Base-by-base conservation (phyloP, 75 land plant species). In the Pinus tabuliformis region DNA sequence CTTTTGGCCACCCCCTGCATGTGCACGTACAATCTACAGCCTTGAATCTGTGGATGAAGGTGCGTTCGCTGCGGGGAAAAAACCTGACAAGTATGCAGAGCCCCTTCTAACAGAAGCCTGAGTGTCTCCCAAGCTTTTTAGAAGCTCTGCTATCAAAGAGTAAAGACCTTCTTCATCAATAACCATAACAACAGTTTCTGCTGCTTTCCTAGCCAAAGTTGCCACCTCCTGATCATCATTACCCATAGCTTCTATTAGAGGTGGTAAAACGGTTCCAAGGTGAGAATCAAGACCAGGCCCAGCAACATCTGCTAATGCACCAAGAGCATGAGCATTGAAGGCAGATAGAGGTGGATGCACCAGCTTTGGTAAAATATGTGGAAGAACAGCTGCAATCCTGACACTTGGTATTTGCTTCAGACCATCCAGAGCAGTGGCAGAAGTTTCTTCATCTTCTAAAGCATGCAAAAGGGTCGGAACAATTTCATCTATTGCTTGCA, bases 401-500 rank as follows among this genome's bases (percentile, higher is more conserved):
- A 97, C 99, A 87, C 99, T 97, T 58, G 95, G 79, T 54, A 97
- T 97, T 83, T 97, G 99, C 83, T 95, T 97, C 30, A 97, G 87
- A 49, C 98, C 99, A 86, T 97, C 99, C 66, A 97, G 86, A 39
- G 99, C 99, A 74, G 99, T 97, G 36, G 84, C 92, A 71, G 99
- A 97, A 1, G 96, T 91, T 70, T 83, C 80, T 52, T 92, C 91
- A 78, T 91, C 92, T 77, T 97, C 99, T 71, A 97, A 80, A 57
- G 99, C 92, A 85, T 88, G 91, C 59, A 97, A 74, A 74, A 97
- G 96, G 3, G 94, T 92, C n/a, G 99, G 99, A 58, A 97, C 96
- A 84, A 97, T 97, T 78, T 97, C 99, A 90, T 97, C 99, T 83
- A 97, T 91, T 49, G 99, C 99, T 90, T 95, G 99, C 98, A 97